Percentiles rank a stretch among this genome's conserved stretches.
phyloP scores from a whole-genome alignment of 805 yeast species.

The Pichia insulana region DNA sequence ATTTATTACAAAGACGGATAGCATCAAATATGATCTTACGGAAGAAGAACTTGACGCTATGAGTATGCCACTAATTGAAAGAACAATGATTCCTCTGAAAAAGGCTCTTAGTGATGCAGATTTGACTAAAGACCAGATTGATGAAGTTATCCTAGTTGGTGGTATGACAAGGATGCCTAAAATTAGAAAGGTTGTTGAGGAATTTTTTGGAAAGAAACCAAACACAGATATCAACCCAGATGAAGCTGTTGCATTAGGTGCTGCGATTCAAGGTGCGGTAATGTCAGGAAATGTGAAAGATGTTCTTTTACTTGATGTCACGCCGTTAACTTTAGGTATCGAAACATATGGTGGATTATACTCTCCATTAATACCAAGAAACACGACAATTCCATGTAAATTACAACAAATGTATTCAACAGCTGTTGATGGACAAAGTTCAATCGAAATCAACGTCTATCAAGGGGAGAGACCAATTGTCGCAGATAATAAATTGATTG shows the following conservation, averaged over 20 bases:
- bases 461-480: constrained; percentile 97
- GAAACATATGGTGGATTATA: constrained; percentile 97
- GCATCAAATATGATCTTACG: constrained; percentile 36
- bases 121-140: constrained; percentile 52
- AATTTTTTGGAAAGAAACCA: constrained; percentile 74
- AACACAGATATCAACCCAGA: constrained; percentile 92
- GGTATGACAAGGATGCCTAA: constrained; percentile 93
- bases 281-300: constrained; percentile 92
- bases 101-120: constrained; percentile 79
- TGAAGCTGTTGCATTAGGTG: constrained; percentile 93
- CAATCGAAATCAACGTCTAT: constrained; percentile 92
- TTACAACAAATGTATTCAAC: constrained; percentile 90
- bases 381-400: constrained; percentile 92
- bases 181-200: constrained; percentile 68
- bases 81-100: constrained; percentile 68
- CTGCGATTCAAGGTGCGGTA: constrained; percentile 97
- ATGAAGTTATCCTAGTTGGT: constrained; percentile 80
- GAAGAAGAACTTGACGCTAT: constrained; percentile 44
- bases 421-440: constrained; percentile 90
- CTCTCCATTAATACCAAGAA: constrained; percentile 77
- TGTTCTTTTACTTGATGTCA: constrained; percentile 80
- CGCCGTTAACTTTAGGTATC: constrained; percentile 85
- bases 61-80: constrained; percentile 52
- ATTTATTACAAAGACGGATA: constrained; percentile 51
- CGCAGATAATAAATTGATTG: constrained; percentile 90